phyloP scores from a whole-genome alignment of 2,329 filamentous ascomycete species.

The Celoporthe dispersa region DNA sequence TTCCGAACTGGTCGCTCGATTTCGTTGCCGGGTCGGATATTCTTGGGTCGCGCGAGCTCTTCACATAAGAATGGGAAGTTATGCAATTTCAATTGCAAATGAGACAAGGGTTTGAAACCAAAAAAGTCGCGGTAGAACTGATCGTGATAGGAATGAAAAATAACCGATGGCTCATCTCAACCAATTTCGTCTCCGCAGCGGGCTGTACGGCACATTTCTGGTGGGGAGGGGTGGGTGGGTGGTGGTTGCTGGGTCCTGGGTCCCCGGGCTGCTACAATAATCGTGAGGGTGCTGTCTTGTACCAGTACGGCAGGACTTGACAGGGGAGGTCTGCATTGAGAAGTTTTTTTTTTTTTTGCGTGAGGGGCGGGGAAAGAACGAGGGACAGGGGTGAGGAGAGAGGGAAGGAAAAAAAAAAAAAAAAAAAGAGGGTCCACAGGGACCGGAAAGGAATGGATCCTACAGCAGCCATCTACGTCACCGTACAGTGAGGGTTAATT shows the following conservation, averaged over 20 bases:
- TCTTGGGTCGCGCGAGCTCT: background rate
- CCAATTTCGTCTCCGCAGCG: background rate
- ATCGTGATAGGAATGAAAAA: background rate
- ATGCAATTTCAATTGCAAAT: slow-evolving; percentile 6
- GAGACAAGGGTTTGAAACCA: slow-evolving; percentile 14
- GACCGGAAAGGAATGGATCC: background rate
- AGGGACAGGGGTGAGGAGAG: background rate
- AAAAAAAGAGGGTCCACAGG: background rate
- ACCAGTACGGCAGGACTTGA: background rate
- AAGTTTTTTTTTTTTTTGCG: no score
- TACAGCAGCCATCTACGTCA: slow-evolving; percentile 25
- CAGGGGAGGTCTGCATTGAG: background rate
- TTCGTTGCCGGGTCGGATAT: background rate
- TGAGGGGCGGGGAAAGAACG: background rate
- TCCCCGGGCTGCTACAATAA: background rate
- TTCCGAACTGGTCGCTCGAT: background rate
- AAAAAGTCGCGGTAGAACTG: slow-evolving; percentile 3
- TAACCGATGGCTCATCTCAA: slow-evolving; percentile 6
- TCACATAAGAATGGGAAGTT: background rate
- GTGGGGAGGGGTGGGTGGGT: background rate
- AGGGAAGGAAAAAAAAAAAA: background rate
- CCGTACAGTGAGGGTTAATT: slow-evolving; percentile 27
- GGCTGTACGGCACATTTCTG: background rate
- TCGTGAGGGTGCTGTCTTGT: background rate
- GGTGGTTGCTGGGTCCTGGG: background rate